These are phyloP conservation scores for Hypoxylon sp. DNA, from an alignment of 2,329 filamentous ascomycete species.

Conservation along the genomic window DNA sequence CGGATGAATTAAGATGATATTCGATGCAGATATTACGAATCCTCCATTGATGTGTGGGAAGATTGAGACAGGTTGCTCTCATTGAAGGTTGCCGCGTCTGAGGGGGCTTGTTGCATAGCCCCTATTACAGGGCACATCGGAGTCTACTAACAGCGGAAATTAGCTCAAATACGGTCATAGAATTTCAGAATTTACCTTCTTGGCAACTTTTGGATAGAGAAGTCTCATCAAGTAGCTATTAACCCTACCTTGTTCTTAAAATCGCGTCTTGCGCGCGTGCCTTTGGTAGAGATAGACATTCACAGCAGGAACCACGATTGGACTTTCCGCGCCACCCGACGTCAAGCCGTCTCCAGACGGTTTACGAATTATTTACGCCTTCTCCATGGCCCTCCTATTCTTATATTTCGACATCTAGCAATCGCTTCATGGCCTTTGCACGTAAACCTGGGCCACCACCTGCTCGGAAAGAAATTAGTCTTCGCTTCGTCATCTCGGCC, in stretches of 20 bases:
- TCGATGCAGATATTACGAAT: neutral
- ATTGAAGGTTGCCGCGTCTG: neutral
- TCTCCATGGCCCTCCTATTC: too few species aligned
- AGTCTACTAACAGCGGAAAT: neutral
- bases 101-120: neutral
- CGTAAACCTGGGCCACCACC: too few species aligned
- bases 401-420: too few species aligned
- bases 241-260: neutral
- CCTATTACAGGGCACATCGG: neutral
- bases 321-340: too few species aligned
- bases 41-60: neutral
- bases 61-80: neutral
- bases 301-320: constrained; percentile 5
- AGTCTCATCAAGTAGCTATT: too few species aligned
- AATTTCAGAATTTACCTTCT: neutral
- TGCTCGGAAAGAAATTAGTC: too few species aligned
- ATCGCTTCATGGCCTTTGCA: too few species aligned
- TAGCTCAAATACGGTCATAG: neutral
- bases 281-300: neutral
- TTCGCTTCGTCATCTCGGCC: too few species aligned
- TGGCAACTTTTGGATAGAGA: too few species aligned
- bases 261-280: neutral
- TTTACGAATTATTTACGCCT: too few species aligned
- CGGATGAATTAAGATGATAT: too few species aligned
- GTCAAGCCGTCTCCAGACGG: too few species aligned